Percentiles rank a stretch among this genome's conserved stretches.
Evolutionary conservation across 192 early-diverging fungal species (phyloP).

Genomic region (Chytriomyces confervae): DNA sequence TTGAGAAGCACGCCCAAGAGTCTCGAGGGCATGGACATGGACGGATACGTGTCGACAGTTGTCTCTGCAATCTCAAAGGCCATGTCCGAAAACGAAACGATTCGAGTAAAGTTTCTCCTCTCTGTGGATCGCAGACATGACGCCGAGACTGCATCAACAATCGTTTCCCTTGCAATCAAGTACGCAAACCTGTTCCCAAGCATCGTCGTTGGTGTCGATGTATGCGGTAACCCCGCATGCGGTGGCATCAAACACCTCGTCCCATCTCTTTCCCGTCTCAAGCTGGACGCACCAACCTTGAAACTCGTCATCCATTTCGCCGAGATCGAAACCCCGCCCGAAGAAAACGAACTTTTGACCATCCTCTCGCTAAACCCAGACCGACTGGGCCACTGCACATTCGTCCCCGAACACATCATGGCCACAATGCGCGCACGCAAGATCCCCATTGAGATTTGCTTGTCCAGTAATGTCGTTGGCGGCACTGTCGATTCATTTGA

Average conservation of each 20-base stretch:
- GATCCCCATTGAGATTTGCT: conserved; percentile 29
- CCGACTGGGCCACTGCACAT: conserved; percentile 33
- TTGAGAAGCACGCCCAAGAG: conserved; percentile 22
- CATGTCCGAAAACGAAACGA: not conserved
- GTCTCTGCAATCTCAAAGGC: not conserved
- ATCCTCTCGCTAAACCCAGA: conserved; percentile 27
- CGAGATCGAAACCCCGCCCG: conserved; percentile 4
- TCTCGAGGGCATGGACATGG: not conserved
- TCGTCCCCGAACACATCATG: conserved; percentile 6
- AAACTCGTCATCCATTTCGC: conserved; percentile 34
- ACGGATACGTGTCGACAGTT: conserved; percentile 10
- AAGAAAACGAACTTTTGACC: conserved; percentile 15
- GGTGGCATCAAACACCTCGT: conserved; percentile 24
- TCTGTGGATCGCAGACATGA: conserved; percentile 30
- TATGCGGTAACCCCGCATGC: conserved; percentile 13
- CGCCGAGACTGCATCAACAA: conserved; percentile 1
- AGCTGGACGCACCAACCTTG: not conserved
- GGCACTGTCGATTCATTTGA: conserved; percentile 15
- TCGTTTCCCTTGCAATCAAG: conserved; percentile 23
- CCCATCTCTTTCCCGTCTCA: conserved; percentile 8
- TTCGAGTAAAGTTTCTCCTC: conserved; percentile 10
- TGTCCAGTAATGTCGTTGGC: conserved; percentile 28
- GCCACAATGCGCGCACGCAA: not conserved
- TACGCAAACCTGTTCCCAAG: conserved; percentile 1
- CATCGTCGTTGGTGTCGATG: conserved; percentile 31